A percentile compares a stretch with the other conserved stretches of the same genome.
phyloP scores from a whole-genome alignment of 768 basidiomycete genomes.

The Dioszegia hungarica region DNA sequence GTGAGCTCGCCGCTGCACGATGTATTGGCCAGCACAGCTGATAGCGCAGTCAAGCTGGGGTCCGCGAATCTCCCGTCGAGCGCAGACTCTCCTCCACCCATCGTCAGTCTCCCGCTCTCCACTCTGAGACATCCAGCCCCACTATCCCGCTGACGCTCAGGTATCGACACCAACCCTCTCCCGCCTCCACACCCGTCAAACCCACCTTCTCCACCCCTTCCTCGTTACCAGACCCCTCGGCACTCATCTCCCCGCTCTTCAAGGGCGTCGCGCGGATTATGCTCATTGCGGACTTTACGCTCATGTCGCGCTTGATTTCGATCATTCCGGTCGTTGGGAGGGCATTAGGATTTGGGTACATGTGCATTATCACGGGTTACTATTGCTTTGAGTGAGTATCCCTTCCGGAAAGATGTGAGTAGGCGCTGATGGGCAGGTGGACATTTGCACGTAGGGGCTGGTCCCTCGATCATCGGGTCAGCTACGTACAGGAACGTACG shows the following conservation, averaged over 20 bases:
- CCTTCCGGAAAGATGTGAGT: neutral
- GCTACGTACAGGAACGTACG: conserved; percentile 38
- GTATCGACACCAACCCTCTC: conserved; percentile 35
- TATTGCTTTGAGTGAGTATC: conserved; percentile 46
- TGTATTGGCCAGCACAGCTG: neutral
- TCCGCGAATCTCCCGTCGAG: conserved; percentile 40
- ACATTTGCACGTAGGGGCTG: conserved; percentile 27
- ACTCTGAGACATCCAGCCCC: neutral
- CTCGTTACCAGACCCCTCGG: neutral
- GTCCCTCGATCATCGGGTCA: conserved; percentile 23
- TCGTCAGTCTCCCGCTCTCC: conserved; percentile 13
- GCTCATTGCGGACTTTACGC: conserved; percentile 43
- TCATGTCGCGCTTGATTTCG: conserved; percentile 39
- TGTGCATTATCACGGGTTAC: conserved; percentile 43
- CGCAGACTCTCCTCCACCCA: conserved; percentile 38
- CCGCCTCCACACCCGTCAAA: conserved; percentile 9
- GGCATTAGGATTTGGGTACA: conserved; percentile 31
- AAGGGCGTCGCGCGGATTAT: conserved; percentile 24
- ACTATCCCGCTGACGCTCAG: conserved; percentile 3
- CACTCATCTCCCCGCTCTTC: conserved; percentile 16
- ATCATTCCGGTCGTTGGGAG: conserved; percentile 34
- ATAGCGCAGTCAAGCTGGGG: conserved; percentile 32
- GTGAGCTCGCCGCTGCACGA: conserved; percentile 15
- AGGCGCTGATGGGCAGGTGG: conserved; percentile 19
- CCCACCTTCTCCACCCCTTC: neutral